These are phyloP conservation scores for Endocarpon pusillum DNA, from an alignment of 495 filamentous ascomycete genomes.

Conservation along the genomic window DNA sequence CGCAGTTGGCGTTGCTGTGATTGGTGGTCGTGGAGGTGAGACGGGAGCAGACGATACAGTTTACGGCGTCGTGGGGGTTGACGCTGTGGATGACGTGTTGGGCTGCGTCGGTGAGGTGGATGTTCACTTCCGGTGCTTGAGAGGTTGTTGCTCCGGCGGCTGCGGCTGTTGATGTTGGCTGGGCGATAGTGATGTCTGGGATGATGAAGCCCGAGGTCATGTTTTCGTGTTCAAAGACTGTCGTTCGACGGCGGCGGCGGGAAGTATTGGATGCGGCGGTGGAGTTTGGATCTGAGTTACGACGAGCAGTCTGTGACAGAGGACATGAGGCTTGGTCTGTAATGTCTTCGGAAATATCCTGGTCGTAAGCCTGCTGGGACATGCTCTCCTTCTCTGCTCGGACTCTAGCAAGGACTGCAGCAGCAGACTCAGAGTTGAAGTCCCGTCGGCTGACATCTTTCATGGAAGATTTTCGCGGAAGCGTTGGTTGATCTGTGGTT, in stretches of 20 bases:
- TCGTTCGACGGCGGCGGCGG: constrained; percentile 16
- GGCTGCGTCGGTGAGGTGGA: constrained; percentile 27
- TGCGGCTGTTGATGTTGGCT: constrained; percentile 11
- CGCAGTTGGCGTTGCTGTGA: constrained; percentile 14
- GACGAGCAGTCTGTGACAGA: background rate
- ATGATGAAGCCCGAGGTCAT: constrained; percentile 75
- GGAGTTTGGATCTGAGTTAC: background rate
- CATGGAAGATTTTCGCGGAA: constrained; percentile 30
- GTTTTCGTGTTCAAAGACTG: constrained; percentile 23
- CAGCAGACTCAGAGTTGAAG: background rate
- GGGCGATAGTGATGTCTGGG: constrained; percentile 45
- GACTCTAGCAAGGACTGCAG: constrained; percentile 1
- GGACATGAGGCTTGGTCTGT: background rate
- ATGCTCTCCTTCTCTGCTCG: constrained; percentile 2
- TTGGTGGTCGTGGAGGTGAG: constrained; percentile 22
- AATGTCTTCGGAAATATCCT: background rate
- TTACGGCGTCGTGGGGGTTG: constrained; percentile 46
- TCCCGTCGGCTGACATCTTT: constrained; percentile 21
- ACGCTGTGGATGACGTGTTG: constrained; percentile 41
- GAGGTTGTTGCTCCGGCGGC: constrained; percentile 1
- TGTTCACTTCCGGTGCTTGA: constrained; percentile 2
- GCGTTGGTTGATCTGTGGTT: background rate
- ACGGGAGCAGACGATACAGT: constrained; percentile 54
- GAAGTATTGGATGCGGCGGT: constrained; percentile 6
- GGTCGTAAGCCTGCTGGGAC: background rate